Evolutionary conservation across 129 eudicot genomes (phyloP).

Genomic region (Artemisia annua): DNA sequence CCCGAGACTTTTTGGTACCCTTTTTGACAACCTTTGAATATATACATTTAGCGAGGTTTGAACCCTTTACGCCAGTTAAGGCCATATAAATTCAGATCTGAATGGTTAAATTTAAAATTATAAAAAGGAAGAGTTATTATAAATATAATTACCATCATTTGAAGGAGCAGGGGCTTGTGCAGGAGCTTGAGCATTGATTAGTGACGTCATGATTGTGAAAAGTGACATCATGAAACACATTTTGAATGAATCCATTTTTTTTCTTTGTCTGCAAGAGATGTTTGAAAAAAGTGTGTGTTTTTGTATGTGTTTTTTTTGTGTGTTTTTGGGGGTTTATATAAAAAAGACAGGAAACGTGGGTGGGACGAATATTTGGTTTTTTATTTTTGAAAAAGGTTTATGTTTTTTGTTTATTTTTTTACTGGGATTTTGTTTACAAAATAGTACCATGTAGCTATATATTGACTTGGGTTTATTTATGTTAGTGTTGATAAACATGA

Average conservation of each 20-base stretch:
- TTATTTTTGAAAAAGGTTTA: conserved; percentile 14
- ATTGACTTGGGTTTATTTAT: too few relatives aligned
- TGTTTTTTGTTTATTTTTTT: not conserved
- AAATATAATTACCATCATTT: conserved; percentile 44
- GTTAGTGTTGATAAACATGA: too few relatives aligned
- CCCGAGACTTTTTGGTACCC: too few relatives aligned
- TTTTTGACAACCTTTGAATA: too few relatives aligned
- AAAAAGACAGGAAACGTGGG: conserved; percentile 35
- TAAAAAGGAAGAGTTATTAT: not conserved
- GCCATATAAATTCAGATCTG: not conserved
- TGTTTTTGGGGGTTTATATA: conserved; percentile 19
- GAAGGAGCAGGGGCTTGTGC: conserved; percentile 62
- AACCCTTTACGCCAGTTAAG: too few relatives aligned
- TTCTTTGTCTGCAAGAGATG: too few relatives aligned
- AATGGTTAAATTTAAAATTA: too few relatives aligned
- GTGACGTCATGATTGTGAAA: conserved; percentile 44
- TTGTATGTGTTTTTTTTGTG: conserved; percentile 7
- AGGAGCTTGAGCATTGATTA: conserved; percentile 56
- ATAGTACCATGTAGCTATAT: too few relatives aligned
- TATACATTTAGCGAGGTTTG: not conserved
- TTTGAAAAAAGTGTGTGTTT: not conserved
- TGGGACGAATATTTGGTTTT: conserved; percentile 17
- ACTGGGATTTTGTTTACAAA: not conserved
- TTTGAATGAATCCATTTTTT: conserved; percentile 54
- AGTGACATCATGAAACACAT: conserved; percentile 38